Evolutionary conservation across 306 rosid genomes (phyloP), one percentile per base, ranked within the genome.

Genomic region (Betula pendula): DNA sequence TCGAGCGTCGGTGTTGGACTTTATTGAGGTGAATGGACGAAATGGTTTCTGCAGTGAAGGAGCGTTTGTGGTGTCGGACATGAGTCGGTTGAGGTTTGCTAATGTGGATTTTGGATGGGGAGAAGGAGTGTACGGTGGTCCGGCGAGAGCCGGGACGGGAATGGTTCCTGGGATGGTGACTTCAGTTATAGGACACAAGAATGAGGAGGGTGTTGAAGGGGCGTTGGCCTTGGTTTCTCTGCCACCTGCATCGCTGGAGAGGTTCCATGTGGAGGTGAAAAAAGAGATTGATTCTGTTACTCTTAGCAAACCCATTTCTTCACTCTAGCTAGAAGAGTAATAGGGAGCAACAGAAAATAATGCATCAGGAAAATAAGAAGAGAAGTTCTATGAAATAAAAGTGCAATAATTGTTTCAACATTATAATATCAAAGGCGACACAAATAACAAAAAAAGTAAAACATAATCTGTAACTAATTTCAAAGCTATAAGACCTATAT

Each of bases 161-260:
- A 80, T 68, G 83, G 83, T 56, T 15, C 74, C 83, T 22, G 71
- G 71, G 10, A 80, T 74, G 83, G 79, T 74, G 53, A 74, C 71
- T 13, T 80, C 71, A 7, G 22, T 74, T 40, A 56, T 67, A 12
- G 63, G 42, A 2, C 75, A 80, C 52, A 52, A 80, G 74, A 68
- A 67, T 56, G 62, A 65, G 11, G 74, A 73, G 35, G 78, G 82
- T 6, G 78, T 73, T 73, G 78, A 63, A 40, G 82, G 82, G 58
- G 73, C 63, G 9, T 65, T 79, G 78, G 78, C 77, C 45, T 33
- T 79, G 69, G 73, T 79, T 72, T 79, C 82, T 17, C 24, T 79
- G 27, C 78, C 59, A 38, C 25, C 16, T 1, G 69, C 65, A 20
- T 73, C 24, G 6, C 29, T 79, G n/a, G 74, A 66, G n/a, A 72